Base-by-base conservation (phyloP, 2,329 filamentous ascomycete genomes). In the Nemania diffusa region DNA sequence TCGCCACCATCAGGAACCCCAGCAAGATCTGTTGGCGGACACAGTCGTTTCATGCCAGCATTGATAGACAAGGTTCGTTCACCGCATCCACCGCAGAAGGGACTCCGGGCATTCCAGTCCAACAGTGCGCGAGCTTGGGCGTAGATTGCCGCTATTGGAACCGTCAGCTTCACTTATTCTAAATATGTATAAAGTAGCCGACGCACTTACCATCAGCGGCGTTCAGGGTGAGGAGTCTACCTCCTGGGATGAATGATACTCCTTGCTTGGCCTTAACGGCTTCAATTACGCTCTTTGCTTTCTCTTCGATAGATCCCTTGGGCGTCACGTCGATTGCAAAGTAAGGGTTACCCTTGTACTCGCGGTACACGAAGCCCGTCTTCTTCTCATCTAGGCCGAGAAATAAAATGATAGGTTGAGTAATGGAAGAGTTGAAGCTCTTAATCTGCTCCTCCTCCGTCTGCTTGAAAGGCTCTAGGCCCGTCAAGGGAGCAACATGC, bases 21-120 rank as follows among this genome's bases (percentile, higher is more conserved):
- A 24, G 84, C 83, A 50, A 85, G 80, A 77, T 96, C 92, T 1
- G 87, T 88, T 0, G 91, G 87, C 7, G 93, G 92, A 76, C 92
- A 97, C 7, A 89, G 85, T 52, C 92, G 88, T 81, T 97, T 97
- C 77, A 91, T 93, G 56, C 92, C 92, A 4, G 89, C 91, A 74
- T 94, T 91, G 27, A 92, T 84, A 20, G 91, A 91, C 67, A 97
- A 83, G 0, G 94, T 98, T 26, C 87, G 89, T 75, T 92, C 87
- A 37, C 96, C 95, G 80, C 96, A 99, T 63, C 91, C 91, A 34
- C 90, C 94, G 79, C 96, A 99, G 84, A 93, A 99, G 32, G 91
- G 92, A 80, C 97, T 97, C 58, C 95, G 91, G 27, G 85, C 85
- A 81, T 99, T 98, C 96, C 96, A 99, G 82, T 98, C 96, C 40